A percentile compares a stretch with the other conserved stretches of the same genome.
These are phyloP conservation scores for Hordeum pubiflorum DNA, from an alignment of 202 grass and related monocot species.

Conservation along the genomic window DNA sequence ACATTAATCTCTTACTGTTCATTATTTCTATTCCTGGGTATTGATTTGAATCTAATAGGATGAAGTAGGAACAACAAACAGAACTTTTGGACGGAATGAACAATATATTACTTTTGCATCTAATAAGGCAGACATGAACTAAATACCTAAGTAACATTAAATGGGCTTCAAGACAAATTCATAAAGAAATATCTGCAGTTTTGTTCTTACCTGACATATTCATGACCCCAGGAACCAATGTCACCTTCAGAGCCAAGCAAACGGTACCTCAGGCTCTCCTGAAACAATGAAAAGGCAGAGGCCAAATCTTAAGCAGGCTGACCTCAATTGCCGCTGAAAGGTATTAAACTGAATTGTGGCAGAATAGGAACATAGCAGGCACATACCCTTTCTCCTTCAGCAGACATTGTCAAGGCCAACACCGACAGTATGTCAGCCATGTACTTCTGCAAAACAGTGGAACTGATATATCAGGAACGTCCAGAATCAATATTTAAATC, in stretches of 20 bases:
- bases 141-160: background rate
- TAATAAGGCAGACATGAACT: background rate
- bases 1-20: background rate
- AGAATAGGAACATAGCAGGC: background rate
- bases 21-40: background rate
- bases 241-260: conserved; percentile 88
- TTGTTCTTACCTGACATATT: conserved; percentile 76
- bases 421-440: conserved; percentile 88
- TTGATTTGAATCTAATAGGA: background rate
- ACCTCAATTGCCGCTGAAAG: background rate
- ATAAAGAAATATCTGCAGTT: background rate
- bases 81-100: background rate
- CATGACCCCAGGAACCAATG: conserved; percentile 95
- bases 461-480: background rate
- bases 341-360: background rate
- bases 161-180: background rate
- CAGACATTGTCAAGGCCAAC: conserved; percentile 86
- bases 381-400: conserved; percentile 92
- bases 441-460: conserved; percentile 59
- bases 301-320: background rate
- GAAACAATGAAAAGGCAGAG: conserved; percentile 11
- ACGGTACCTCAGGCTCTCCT: conserved; percentile 89
- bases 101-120: background rate
- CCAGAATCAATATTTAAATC: background rate
- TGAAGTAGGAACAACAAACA: background rate